Base-by-base conservation (phyloP, 208 protist genomes). In the Acanthamoeba triangularis region DNA sequence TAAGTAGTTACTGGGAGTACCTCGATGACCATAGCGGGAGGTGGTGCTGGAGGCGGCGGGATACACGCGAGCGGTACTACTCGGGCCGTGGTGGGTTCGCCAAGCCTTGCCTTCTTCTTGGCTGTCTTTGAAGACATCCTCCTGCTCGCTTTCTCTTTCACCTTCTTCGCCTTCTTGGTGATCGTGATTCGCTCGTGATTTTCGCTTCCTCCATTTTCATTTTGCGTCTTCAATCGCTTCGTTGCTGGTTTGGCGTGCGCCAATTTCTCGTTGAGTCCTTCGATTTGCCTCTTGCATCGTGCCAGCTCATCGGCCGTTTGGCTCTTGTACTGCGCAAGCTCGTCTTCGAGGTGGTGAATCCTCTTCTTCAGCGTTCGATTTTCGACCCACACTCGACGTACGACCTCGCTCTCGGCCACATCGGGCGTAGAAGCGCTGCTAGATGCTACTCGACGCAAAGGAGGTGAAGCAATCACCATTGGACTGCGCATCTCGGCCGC, bases 291-390 rank as follows among this genome's bases (percentile, higher is more conserved):
- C 52, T 37, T 16, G 14, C 41, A 44, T 0, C 11, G 49, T 13
- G 44, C 52, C 49, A 63, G 14, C 20, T 88, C 49, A 6, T 88
- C 80, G 30, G 49, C 52, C 44, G 23, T 63, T 3, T 63, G 14
- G n/a, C 52, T 54, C 52, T 88, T 88, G 80, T 54, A 88, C 25
- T 44, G 41, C 11, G 49, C 49, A 7, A 88, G 35, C 20, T 88
- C 80, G 49, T 56, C 80, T 25, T 88, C 47, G 52, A 88, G 44
- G 4, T 88, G 47, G 80, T 30, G n/a, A 4, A 88, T 37, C 49
- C 33, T 88, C 80, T 65, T 35, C 30, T 63, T 56, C 5, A 88
- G 80, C 25, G 49, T 63, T 63, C 52, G 49, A 63, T 88, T 88
- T 41, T 88, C 80, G 5, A 25, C 52, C 41, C 74, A 52, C 74